These are phyloP conservation scores for Cystofilobasidium capitatum DNA, from an alignment of 768 basidiomycete species.

Conservation along the genomic window DNA sequence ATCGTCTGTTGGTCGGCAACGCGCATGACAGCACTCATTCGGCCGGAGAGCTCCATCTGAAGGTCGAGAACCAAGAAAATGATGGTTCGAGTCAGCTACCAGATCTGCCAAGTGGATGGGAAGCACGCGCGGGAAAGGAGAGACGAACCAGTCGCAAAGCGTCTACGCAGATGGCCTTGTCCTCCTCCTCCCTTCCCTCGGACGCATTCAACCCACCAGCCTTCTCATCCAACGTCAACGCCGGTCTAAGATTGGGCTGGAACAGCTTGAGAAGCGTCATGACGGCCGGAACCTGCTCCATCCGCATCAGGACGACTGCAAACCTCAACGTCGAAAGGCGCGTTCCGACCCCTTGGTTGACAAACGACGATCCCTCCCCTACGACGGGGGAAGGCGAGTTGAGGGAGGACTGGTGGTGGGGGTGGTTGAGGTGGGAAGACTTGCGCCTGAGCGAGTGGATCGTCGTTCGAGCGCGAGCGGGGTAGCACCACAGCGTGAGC, in stretches of 20 bases:
- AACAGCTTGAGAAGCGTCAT: slow-evolving; percentile 84
- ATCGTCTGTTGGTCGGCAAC: slow-evolving; percentile 51
- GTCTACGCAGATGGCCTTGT: slow-evolving; percentile 46
- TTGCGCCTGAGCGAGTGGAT: neutral
- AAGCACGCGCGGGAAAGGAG: neutral
- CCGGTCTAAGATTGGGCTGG: slow-evolving; percentile 39
- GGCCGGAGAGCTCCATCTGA: slow-evolving; percentile 74
- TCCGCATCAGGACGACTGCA: slow-evolving; percentile 22
- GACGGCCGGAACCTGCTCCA: slow-evolving; percentile 54
- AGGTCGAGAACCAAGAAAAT: neutral
- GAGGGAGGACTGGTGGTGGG: too few relatives aligned
- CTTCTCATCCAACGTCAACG: neutral
- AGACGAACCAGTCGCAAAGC: slow-evolving; percentile 52
- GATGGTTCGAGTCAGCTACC: neutral
- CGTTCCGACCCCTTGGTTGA: neutral
- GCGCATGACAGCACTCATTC: slow-evolving; percentile 77
- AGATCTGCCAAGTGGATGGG: neutral
- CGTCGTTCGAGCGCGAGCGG: slow-evolving; percentile 37
- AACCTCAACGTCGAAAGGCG: neutral
- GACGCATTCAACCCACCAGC: neutral
- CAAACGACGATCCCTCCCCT: neutral
- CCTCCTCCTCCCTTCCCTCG: slow-evolving; percentile 24
- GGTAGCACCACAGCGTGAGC: slow-evolving; percentile 67
- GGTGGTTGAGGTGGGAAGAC: too few relatives aligned
- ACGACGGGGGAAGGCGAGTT: too few relatives aligned